Base-by-base conservation (phyloP, 768 basidiomycete genomes). In the Kwoniella europaea region DNA sequence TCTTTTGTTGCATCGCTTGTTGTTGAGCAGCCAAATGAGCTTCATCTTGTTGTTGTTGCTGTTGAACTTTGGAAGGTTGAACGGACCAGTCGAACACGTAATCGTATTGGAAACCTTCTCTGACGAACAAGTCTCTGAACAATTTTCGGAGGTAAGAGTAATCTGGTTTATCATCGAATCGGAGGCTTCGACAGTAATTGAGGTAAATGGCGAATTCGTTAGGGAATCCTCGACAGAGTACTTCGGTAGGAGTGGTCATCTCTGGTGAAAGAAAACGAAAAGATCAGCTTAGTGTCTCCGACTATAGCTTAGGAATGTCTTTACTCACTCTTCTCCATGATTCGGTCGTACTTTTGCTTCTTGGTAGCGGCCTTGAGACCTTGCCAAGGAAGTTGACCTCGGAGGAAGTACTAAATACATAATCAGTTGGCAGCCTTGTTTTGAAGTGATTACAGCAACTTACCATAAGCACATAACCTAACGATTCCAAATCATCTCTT, bases 281-380 rank as follows among this genome's bases (percentile, higher is more conserved):
- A 35, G 5, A 35, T 35, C 35, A 35, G 35, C 35, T 35, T 7
- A 35, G 1, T 35, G 35, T 35, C 35, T 35, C 35, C 3, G 4
- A 4, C 35, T 35, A 7, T 35, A 35, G 6, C 5, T 35, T 9
- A 35, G 6, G 6, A 35, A 35, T 35, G 35, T 7, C 35, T 7
- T 7, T 29, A 78, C 80, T 72, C 69, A 79, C 80, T 99, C 90
- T 99, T 99, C 86, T 99, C 97, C 97, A 99, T 99, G 87, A 99
- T 99, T 71, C 97, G 91, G 85, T 98, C 97, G 85, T 98, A 98
- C 87, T 99, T 99, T 88, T 99, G 97, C 89, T 99, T 99, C 93
- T 99, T 99, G 70, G 97, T 99, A 52, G 96, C 96, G 71, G 97
- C 97, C 87, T 99, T 99, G 83, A 99, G 89, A 70, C 97, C 97